Conservation (phyloP, 495 filamentous ascomycete genomes). For the Neurospora sp. region DNA sequence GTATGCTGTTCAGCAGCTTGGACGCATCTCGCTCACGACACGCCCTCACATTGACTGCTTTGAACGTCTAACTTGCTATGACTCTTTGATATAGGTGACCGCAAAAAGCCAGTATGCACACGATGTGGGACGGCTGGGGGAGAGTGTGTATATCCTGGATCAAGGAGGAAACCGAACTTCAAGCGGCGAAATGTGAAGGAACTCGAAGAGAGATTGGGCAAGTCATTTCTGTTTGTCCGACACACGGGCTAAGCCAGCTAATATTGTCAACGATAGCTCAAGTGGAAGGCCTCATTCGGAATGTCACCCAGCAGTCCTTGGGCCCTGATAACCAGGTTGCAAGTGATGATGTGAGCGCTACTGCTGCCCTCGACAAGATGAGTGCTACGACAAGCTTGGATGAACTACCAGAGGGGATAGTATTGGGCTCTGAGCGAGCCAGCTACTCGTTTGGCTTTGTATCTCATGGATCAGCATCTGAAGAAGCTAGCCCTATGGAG, state of each 20-base stretch:
- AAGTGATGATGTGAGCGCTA: neutral
- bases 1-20: neutral
- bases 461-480: neutral
- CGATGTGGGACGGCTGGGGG: slow-evolving; percentile 61
- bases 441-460: neutral
- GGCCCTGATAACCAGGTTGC: neutral
- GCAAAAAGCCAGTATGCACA: slow-evolving; percentile 56
- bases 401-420: neutral
- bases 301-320: slow-evolving; percentile 15
- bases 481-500: neutral
- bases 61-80: slow-evolving; percentile 4
- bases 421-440: neutral
- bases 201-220: slow-evolving; percentile 73
- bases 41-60: neutral
- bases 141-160: slow-evolving; percentile 75
- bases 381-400: neutral
- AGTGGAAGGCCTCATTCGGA: slow-evolving; percentile 35
- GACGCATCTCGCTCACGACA: neutral
- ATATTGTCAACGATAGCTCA: slow-evolving; percentile 25
- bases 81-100: slow-evolving; percentile 31
- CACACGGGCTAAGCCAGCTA: neutral
- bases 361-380: neutral
- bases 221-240: neutral
- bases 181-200: slow-evolving; percentile 82
- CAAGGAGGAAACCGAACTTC: slow-evolving; percentile 77